phyloP scores from a whole-genome alignment of 73 alveolate species.

The Effrenium voratum region DNA sequence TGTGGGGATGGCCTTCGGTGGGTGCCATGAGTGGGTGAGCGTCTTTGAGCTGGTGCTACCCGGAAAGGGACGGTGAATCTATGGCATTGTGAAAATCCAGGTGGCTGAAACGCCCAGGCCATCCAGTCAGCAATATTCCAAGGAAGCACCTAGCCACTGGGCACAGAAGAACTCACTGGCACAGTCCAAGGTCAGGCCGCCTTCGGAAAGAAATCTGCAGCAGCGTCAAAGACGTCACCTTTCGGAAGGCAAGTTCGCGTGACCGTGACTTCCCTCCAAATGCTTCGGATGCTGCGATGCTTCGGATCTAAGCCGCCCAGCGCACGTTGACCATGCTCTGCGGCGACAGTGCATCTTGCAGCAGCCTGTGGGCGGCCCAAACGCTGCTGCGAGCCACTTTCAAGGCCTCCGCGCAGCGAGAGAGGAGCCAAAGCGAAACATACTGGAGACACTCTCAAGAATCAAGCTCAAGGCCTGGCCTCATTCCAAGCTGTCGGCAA shows the following conservation, averaged over 20 bases:
- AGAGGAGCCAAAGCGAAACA: neutral
- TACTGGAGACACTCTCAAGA: neutral
- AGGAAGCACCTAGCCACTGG: constrained; percentile 80
- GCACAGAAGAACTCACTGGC: too few species aligned
- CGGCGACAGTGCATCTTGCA: neutral
- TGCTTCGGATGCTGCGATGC: neutral
- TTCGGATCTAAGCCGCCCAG: constrained; percentile 5
- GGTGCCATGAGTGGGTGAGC: too few species aligned
- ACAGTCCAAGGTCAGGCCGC: neutral
- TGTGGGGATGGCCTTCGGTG: too few species aligned
- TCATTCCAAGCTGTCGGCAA: neutral
- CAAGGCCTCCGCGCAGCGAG: neutral
- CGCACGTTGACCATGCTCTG: constrained; percentile 19
- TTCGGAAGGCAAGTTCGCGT: neutral
- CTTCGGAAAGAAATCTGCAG: constrained; percentile 38
- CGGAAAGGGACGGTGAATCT: too few species aligned
- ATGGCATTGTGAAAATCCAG: neutral
- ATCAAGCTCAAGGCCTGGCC: neutral
- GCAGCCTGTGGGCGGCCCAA: neutral
- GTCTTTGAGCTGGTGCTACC: too few species aligned
- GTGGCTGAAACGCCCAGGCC: constrained; percentile 75
- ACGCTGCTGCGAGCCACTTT: neutral
- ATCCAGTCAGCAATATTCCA: constrained; percentile 68
- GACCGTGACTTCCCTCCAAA: neutral
- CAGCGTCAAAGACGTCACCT: constrained; percentile 58